A percentile compares a stretch with the other conserved stretches of the same genome.
Evolutionary conservation across 495 filamentous ascomycete genomes (phyloP).

Genomic region (Talaromyces nanjingensis): DNA sequence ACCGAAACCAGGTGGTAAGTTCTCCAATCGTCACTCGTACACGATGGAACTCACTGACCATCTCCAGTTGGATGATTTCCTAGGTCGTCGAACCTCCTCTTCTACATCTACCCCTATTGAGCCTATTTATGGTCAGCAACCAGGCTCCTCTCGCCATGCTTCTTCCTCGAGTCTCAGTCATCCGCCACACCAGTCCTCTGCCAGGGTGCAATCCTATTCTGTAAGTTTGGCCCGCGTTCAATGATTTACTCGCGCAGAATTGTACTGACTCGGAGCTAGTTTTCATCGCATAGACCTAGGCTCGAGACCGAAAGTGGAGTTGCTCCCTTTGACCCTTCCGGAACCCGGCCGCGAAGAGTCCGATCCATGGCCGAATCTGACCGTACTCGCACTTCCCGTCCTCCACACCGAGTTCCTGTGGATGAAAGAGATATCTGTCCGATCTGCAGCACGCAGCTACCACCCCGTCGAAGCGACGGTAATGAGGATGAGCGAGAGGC

Average conservation of each 20-base stretch:
- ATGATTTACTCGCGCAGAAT: background rate
- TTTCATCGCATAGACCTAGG: slow-evolving; percentile 2
- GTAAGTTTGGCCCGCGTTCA: background rate
- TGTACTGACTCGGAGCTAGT: background rate
- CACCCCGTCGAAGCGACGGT: slow-evolving; percentile 52
- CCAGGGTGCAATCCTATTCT: background rate
- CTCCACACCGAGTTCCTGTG: slow-evolving; percentile 30
- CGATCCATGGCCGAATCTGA: slow-evolving; percentile 4
- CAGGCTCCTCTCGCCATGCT: background rate
- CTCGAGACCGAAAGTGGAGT: background rate
- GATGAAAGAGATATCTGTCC: slow-evolving; percentile 87
- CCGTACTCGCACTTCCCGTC: slow-evolving; percentile 19
- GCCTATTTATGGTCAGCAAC: background rate
- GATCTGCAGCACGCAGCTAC: slow-evolving; percentile 73
- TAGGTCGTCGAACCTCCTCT: background rate
- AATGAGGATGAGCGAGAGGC: slow-evolving; percentile 59
- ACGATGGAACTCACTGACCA: background rate
- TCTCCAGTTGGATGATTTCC: background rate
- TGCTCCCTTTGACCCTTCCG: background rate
- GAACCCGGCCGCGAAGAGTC: background rate
- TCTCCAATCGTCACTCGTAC: background rate
- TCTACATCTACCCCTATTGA: background rate
- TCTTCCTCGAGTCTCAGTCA: background rate
- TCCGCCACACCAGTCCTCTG: background rate
- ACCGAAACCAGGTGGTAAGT: slow-evolving; percentile 2